Base-by-base conservation (phyloP, 805 yeast genomes). In the Komagataella pseudopastoris region DNA sequence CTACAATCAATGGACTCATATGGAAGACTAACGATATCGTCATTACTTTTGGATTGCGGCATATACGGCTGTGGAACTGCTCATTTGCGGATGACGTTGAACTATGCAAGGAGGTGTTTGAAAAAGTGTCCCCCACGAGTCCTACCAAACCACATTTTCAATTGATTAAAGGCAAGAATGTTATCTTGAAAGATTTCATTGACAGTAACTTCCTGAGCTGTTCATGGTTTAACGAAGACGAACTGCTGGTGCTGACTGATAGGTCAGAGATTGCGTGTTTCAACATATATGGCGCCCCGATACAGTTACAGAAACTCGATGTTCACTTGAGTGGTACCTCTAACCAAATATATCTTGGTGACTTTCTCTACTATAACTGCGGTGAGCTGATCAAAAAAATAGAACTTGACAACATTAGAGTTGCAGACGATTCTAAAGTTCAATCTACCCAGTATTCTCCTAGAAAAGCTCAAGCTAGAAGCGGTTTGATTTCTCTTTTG, bases 21-120 rank as follows among this genome's bases (percentile, higher is more conserved):
- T 85, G 90, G 90, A 58, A 70, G 36, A 68, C 75, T 52, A 71
- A 71, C 16, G 59, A 69, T 22, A 64, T 63, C 10, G 61, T 82
- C 5, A 63, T 81, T 3, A 81, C 88, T 0, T 63, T 73, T 48
- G 91, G 91, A 0, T 64, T 79, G 12, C 70, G 90, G 30, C 76
- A 80, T 54, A 65, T 83, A 16, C 79, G 83, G 51, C 63, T 80
- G 0, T 85, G 91, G 91, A 73, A 68, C 55, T 64, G 39, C 39
- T 30, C 39, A 5, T 30, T 30, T 10, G 8, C 10, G 1, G 39
- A 30, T 2, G 14, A 10, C 8, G 14, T 30, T 10, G 39, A 30
- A 5, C 39, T 30, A 30, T 30, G 39, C 39, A 30, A 30, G 39
- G 39, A 30, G 39, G 14, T 30, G 8, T 30, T 30, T 30, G 39